phyloP scores from a whole-genome alignment of 2,329 filamentous ascomycete genomes.

The Rutstroemia sp. region DNA sequence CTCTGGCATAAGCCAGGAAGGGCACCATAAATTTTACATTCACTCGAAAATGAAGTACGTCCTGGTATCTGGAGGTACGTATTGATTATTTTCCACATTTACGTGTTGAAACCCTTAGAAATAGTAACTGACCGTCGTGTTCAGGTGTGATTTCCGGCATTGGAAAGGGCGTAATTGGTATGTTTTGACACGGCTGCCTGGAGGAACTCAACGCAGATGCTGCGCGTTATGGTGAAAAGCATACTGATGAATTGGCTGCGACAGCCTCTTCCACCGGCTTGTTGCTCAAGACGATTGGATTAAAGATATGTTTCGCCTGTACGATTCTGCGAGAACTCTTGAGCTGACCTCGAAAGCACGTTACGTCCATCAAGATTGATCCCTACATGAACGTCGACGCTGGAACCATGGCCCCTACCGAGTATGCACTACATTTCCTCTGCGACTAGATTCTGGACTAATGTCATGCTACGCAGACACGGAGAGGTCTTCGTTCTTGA shows the following conservation, averaged over 20 bases:
- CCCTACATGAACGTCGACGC: constrained; percentile 72
- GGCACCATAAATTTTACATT: constrained; percentile 18
- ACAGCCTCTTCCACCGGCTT: constrained; percentile 64
- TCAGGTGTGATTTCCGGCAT: constrained; percentile 47
- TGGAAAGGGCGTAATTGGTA: constrained; percentile 62
- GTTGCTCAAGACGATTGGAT: constrained; percentile 71
- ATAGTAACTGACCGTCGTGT: constrained; percentile 14
- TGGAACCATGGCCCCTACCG: constrained; percentile 54
- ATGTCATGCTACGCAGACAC: constrained; percentile 46
- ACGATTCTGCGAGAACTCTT: neutral
- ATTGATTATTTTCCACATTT: neutral
- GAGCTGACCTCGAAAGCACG: constrained; percentile 36
- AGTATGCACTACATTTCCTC: constrained; percentile 35
- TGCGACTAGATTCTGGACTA: constrained; percentile 19
- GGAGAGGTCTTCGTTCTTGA: constrained; percentile 86
- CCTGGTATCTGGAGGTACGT: constrained; percentile 65
- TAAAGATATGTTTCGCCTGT: constrained; percentile 55
- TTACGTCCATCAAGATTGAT: constrained; percentile 63
- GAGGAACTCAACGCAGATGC: neutral
- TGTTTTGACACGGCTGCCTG: constrained; percentile 19
- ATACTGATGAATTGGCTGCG: constrained; percentile 3
- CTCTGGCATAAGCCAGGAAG: constrained; percentile 23
- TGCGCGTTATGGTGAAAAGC: neutral
- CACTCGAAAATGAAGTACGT: constrained; percentile 69
- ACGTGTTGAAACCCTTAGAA: neutral